Evolutionary conservation across 257 asterid species (phyloP).

Genomic region (Nicotiana paniculata): DNA sequence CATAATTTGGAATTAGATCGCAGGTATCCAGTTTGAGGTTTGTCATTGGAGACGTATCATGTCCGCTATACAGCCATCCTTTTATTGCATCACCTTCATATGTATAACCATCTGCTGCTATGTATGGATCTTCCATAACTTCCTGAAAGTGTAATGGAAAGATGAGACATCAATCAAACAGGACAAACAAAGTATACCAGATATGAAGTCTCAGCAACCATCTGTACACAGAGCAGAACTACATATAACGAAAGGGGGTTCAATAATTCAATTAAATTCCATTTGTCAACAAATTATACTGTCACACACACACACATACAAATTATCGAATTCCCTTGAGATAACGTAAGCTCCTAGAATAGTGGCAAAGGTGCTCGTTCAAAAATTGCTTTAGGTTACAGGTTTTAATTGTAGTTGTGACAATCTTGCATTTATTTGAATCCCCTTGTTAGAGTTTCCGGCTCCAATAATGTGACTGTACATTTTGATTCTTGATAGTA

Average conservation of each 20-base stretch:
- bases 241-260: no score
- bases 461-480: background rate
- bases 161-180: background rate
- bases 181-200: background rate
- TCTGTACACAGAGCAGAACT: background rate
- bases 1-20: conserved; percentile 77
- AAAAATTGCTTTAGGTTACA: no score
- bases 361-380: no score
- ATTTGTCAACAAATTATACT: no score
- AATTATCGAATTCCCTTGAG: no score
- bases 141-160: conserved; percentile 40
- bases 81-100: conserved; percentile 83
- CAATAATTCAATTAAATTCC: no score
- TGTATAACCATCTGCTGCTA: conserved; percentile 92
- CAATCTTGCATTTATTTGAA: no score
- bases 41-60: conserved; percentile 89
- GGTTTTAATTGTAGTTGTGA: no score
- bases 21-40: conserved; percentile 69
- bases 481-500: background rate
- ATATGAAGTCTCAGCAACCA: background rate
- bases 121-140: conserved; percentile 82
- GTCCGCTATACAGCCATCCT: conserved; percentile 92
- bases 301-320: no score
- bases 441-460: no score
- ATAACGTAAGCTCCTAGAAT: no score